Evolutionary conservation across 2,329 filamentous ascomycete genomes (phyloP).

Genomic region (Penicillium vulpinum): DNA sequence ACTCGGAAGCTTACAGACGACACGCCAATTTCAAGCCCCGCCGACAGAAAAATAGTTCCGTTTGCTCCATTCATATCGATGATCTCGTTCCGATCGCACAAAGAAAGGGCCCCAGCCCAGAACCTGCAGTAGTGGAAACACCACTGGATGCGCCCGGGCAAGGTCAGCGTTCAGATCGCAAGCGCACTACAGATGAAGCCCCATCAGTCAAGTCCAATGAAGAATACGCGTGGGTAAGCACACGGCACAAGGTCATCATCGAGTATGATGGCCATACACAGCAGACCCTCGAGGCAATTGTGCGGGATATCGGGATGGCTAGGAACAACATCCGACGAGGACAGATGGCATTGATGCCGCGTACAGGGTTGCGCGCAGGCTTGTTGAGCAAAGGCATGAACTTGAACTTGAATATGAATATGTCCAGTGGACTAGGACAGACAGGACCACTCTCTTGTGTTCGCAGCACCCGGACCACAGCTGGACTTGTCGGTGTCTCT

Average conservation of each 20-base stretch:
- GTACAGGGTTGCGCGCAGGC: slow-evolving; percentile 24
- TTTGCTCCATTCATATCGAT: slow-evolving; percentile 43
- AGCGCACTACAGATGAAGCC: slow-evolving; percentile 36
- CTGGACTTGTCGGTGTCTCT: slow-evolving; percentile 20
- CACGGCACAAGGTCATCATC: slow-evolving; percentile 77
- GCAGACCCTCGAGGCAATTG: slow-evolving; percentile 75
- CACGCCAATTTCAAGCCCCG: slow-evolving; percentile 33
- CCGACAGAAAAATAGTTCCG: slow-evolving; percentile 45
- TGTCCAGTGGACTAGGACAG: not conserved
- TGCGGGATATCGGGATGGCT: slow-evolving; percentile 76
- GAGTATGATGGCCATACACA: slow-evolving; percentile 90
- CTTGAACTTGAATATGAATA: slow-evolving; percentile 3
- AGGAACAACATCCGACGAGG: slow-evolving; percentile 84
- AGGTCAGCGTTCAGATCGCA: slow-evolving; percentile 27
- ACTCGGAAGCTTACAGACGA: slow-evolving; percentile 43
- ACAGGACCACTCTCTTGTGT: slow-evolving; percentile 16
- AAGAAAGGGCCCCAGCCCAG: slow-evolving; percentile 13
- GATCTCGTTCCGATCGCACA: slow-evolving; percentile 25
- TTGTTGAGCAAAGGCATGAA: slow-evolving; percentile 14
- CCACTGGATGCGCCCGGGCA: slow-evolving; percentile 11
- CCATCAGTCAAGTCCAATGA: slow-evolving; percentile 36
- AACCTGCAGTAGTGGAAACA: slow-evolving; percentile 1
- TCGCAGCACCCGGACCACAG: slow-evolving; percentile 29
- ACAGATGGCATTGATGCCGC: slow-evolving; percentile 57
- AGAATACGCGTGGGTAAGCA: slow-evolving; percentile 59